Evolutionary conservation across 2,329 filamentous ascomycete genomes (phyloP).

Genomic region (Seiridium unicorne): DNA sequence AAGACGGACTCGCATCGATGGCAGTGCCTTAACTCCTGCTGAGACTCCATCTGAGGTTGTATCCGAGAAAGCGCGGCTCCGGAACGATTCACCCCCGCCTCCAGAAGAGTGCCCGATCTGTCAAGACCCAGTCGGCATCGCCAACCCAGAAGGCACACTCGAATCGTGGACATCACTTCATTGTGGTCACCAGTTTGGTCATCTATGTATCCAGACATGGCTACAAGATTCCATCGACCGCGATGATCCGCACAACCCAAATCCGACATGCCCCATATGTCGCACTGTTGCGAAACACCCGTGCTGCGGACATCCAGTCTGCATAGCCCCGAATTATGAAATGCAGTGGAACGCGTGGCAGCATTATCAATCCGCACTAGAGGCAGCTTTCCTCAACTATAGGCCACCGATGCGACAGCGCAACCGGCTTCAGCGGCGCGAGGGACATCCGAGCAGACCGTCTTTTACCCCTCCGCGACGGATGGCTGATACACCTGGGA

Average conservation of each 20-base stretch:
- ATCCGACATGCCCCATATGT: constrained; percentile 39
- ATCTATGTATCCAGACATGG: constrained; percentile 41
- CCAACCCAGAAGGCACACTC: constrained; percentile 33
- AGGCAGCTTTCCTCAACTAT: background rate
- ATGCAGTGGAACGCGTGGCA: constrained; percentile 7
- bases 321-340: constrained; percentile 13
- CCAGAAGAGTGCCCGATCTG: constrained; percentile 40
- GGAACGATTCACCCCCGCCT: constrained; percentile 4
- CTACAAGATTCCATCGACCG: constrained; percentile 33
- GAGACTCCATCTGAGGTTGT: constrained; percentile 15
- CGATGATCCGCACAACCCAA: constrained; percentile 21
- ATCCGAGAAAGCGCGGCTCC: constrained; percentile 10
- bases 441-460: constrained; percentile 17
- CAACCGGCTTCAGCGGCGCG: constrained; percentile 19
- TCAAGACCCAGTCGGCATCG: constrained; percentile 36
- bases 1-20: background rate
- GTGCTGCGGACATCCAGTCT: constrained; percentile 25
- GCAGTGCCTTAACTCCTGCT: background rate
- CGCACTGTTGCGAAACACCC: constrained; percentile 29
- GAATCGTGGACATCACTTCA: constrained; percentile 40
- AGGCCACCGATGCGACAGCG: constrained; percentile 9
- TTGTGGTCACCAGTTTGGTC: constrained; percentile 43
- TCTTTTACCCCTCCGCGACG: constrained; percentile 10
- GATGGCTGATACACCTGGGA: constrained; percentile 22
- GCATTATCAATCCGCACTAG: background rate